Evolutionary conservation across 2,329 filamentous ascomycete genomes (phyloP).

Genomic region (Xylariaceae sp.): DNA sequence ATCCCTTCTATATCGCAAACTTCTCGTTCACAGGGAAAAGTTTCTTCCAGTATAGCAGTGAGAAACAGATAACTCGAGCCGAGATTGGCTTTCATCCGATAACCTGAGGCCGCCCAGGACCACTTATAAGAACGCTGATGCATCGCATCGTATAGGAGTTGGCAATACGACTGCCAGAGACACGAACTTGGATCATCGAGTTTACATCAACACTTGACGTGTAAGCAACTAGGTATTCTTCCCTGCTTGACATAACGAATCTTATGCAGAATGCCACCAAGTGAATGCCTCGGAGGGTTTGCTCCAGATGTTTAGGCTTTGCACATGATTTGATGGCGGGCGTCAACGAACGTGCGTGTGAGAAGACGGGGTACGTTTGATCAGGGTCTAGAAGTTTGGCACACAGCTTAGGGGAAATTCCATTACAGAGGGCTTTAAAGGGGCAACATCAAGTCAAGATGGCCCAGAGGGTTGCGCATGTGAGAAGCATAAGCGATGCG

Average conservation of each 20-base stretch:
- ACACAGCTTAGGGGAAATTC: not conserved
- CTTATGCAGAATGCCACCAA: not conserved
- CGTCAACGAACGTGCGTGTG: not conserved
- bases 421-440: not conserved
- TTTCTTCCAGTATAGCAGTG: not conserved
- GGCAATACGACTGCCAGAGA: not conserved
- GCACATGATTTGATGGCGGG: not conserved
- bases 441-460: not conserved
- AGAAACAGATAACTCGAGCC: not conserved
- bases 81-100: slow-evolving; percentile 1
- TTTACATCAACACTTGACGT: not conserved
- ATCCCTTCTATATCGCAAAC: not conserved
- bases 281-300: slow-evolving; percentile 8
- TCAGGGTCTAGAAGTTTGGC: not conserved
- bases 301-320: slow-evolving; percentile 7
- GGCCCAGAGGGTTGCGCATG: slow-evolving; percentile 3
- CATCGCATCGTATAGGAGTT: not conserved
- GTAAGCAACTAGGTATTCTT: not conserved
- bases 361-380: not conserved
- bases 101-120: not conserved
- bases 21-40: not conserved
- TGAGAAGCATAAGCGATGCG: not conserved
- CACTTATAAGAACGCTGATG: not conserved
- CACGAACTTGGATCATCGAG: not conserved
- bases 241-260: not conserved